Base-by-base conservation (phyloP, 805 yeast genomes). In the Cyberlindnera xishuangbannaensis region DNA sequence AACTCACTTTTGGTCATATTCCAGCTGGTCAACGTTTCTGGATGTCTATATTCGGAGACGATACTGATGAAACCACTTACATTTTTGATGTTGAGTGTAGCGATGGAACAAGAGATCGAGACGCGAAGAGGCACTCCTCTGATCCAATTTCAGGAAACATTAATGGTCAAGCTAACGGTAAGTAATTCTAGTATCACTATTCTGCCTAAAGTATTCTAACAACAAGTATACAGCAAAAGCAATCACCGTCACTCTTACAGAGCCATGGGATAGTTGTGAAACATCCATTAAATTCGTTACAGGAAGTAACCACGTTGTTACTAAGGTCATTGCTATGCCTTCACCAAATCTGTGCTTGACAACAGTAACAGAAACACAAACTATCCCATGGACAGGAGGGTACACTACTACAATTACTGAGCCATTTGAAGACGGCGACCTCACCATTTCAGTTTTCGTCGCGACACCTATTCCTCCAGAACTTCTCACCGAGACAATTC, bases 271-370 rank as follows among this genome's bases (percentile, higher is more conserved):
- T 7, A 39, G 28, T 3, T 41, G 45, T 27, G 31, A 30, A 5
- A 21, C 28, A 2, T 11, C 31, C 7, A 41, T 42, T 2, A 25
- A 31, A 15, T 41, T 32, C 22, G 20, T 22, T 14, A 38, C 45
- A 11, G 45, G 42, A 4, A 16, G 31, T 5, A 36, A 38, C 18
- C 18, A 18, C 16, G 27, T 27, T 4, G 23, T 38, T 23, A 35
- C 43, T 17, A 40, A 39, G 31, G 30, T 38, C 13, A 18, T 38
- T 23, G 28, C 34, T 15, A 22, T 18, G 3, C 39, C 39, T 12
- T 27, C 17, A n/a, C 2, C 27, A 12, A 6, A 18, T 6, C 10
- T 15, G 19, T 31, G 31, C 15, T 23, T 8, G 13, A 9, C 33
- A 4, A 12, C 27, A 23, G 24, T 8, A 12, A 9, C 21, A 15